phyloP scores from a whole-genome alignment of 768 basidiomycete genomes.

The Termitomyces eurrhizus region DNA sequence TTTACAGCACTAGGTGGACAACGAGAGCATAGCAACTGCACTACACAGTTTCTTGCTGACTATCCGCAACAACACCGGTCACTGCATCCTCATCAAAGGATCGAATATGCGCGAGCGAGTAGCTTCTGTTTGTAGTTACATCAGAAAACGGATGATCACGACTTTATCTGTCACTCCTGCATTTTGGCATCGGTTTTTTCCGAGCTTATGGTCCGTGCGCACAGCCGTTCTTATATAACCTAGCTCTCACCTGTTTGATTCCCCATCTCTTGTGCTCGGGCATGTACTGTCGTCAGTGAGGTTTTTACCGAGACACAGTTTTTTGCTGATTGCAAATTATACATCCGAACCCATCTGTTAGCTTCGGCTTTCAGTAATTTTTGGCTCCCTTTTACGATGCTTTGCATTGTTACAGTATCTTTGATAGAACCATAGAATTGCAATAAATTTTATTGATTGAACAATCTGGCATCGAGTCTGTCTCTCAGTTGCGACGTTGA shows the following conservation, averaged over 20 bases:
- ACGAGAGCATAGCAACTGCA: conserved; percentile 5
- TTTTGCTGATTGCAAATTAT: conserved; percentile 97
- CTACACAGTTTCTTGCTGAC: neutral
- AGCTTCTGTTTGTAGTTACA: neutral
- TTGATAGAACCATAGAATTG: neutral
- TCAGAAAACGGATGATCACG: neutral
- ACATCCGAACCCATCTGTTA: conserved; percentile 92
- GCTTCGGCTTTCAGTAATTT: conserved; percentile 91
- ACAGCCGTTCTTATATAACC: conserved; percentile 36
- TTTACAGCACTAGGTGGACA: too few relatives aligned
- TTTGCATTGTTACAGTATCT: conserved; percentile 17
- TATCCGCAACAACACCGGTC: neutral
- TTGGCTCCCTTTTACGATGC: conserved; percentile 48
- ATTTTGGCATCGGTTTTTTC: neutral
- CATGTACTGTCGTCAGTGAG: conserved; percentile 95
- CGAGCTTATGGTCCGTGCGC: conserved; percentile 51
- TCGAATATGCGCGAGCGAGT: too few relatives aligned
- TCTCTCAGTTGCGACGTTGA: too few relatives aligned
- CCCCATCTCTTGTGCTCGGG: conserved; percentile 89
- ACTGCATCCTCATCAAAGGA: neutral
- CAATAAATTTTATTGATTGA: neutral
- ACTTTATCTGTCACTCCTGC: neutral
- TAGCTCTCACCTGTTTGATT: conserved; percentile 12
- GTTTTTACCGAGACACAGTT: conserved; percentile 93
- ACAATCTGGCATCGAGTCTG: too few relatives aligned